Base-by-base conservation (phyloP, 129 eudicot genomes). In the carrot (Daucus carota) region DNA sequence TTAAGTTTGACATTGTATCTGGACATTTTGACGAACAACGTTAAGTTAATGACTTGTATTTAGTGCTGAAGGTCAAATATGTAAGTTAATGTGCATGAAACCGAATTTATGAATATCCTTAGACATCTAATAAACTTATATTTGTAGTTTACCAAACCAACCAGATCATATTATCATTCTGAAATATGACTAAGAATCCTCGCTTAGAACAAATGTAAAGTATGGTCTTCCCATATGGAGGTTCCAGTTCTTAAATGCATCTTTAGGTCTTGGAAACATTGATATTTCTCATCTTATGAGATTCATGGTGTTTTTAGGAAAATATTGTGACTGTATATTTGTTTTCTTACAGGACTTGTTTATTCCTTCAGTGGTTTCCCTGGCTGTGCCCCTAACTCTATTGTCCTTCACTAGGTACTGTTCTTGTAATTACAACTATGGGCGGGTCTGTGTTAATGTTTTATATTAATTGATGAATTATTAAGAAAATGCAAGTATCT, bases 321-420 rank as follows among this genome's bases (percentile, higher is more conserved):
- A 7, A 34, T 14, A 36, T n/a, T 70, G 46, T 75, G 26, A 54
- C 29, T 33, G 44, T 10, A 7, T 74, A 1, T 78, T 70, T 54
- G 15, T 60, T 18, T 70, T 65, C 31, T 75, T 46, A 24, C 96
- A 94, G 97, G 86, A 68, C 78, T 87, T 94, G 76, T 72, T 86
- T 66, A 15, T 94, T 70, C 98, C 98, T 48, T 81, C 93, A 31
- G 88, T 85, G 16, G 85, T 91, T 76, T 94, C 98, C 44, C 89
- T 94, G 70, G 92, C 92, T 59, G 98, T 94, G 31, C 98, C 98
- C 0, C 83, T 94, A 88, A 95, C 97, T 80, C 91, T 94, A 66
- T 60, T 94, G 93, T 94, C 98, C 71, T 82, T 94, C 81, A 89
- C 98, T 2, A 94, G 98, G 98, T 93, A 90, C 43, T 28, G 45